Percentiles rank a stretch among this genome's conserved stretches.
These are phyloP conservation scores for Trichoderma pleuroti DNA, from an alignment of 2,329 filamentous ascomycete species.

Conservation along the genomic window DNA sequence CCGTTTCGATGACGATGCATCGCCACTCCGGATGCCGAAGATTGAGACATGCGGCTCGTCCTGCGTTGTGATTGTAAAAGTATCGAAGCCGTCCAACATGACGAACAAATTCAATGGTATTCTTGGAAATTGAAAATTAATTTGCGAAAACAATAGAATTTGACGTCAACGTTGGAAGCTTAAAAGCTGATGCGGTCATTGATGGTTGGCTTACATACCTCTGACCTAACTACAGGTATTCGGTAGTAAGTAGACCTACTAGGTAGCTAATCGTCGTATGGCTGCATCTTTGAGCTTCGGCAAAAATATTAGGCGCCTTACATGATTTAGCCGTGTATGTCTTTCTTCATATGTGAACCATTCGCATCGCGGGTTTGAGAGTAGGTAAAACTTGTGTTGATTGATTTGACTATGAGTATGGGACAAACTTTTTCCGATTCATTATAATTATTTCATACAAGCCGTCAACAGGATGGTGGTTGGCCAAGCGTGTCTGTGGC, in stretches of 20 bases:
- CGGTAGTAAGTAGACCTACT: neutral
- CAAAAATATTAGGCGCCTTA: slow-evolving; percentile 2
- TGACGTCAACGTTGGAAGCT: neutral
- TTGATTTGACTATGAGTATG: neutral
- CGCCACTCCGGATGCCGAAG: neutral
- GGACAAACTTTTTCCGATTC: neutral
- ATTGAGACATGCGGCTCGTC: neutral
- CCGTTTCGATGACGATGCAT: slow-evolving; percentile 26
- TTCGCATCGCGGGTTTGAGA: neutral
- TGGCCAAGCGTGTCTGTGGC: neutral
- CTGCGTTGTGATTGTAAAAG: neutral
- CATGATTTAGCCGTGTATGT: neutral
- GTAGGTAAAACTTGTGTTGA: neutral
- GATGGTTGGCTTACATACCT: neutral
- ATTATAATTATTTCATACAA: neutral
- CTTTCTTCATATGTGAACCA: neutral
- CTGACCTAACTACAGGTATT: neutral
- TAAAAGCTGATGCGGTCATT: neutral
- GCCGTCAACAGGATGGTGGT: neutral
- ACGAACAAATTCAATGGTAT: neutral
- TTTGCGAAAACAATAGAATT: neutral
- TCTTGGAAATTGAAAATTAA: neutral
- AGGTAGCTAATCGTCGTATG: neutral
- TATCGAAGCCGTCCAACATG: neutral
- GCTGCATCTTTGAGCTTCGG: neutral